Conservation (phyloP, 106 monocot species). For the Xerophyta viscosa region DNA sequence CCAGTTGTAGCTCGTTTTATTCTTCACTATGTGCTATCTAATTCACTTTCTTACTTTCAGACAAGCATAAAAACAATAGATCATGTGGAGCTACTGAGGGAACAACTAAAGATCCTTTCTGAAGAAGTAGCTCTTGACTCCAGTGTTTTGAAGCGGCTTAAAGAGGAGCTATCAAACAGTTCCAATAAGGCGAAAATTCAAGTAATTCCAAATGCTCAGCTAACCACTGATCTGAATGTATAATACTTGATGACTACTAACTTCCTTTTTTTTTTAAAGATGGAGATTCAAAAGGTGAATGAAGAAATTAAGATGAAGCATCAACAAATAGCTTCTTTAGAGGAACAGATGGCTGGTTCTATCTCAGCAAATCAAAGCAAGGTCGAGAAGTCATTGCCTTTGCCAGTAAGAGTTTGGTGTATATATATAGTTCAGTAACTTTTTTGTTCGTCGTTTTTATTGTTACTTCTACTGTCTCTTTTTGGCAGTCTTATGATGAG, state of each 20-base stretch:
- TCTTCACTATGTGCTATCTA: too few species aligned
- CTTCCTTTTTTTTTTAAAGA: slow-evolving; percentile 25
- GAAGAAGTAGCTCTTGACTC: slow-evolving; percentile 83
- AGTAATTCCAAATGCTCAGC: slow-evolving; percentile 23
- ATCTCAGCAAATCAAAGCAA: slow-evolving; percentile 34
- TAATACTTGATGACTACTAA: not conserved
- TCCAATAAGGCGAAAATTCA: slow-evolving; percentile 72
- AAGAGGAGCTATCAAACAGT: slow-evolving; percentile 65
- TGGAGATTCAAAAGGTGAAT: slow-evolving; percentile 67
- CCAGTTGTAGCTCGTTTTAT: too few species aligned
- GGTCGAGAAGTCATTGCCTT: slow-evolving; percentile 27
- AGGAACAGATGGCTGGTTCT: slow-evolving; percentile 61
- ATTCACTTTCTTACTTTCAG: slow-evolving; percentile 19
- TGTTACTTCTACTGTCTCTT: not conserved
- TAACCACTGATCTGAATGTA: not conserved
- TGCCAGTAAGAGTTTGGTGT: slow-evolving; percentile 26
- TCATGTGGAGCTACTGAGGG: slow-evolving; percentile 74
- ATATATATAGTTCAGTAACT: too few species aligned
- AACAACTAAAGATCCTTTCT: slow-evolving; percentile 83
- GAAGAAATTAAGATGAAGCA: slow-evolving; percentile 71
- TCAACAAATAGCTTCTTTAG: slow-evolving; percentile 65
- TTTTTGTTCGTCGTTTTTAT: not conserved
- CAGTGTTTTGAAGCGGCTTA: slow-evolving; percentile 71
- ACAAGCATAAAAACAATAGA: slow-evolving; percentile 57
- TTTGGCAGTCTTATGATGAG: slow-evolving; percentile 67